phyloP scores from a whole-genome alignment of 2,329 filamentous ascomycete genomes.

The Aspergillus pseudoterreus region DNA sequence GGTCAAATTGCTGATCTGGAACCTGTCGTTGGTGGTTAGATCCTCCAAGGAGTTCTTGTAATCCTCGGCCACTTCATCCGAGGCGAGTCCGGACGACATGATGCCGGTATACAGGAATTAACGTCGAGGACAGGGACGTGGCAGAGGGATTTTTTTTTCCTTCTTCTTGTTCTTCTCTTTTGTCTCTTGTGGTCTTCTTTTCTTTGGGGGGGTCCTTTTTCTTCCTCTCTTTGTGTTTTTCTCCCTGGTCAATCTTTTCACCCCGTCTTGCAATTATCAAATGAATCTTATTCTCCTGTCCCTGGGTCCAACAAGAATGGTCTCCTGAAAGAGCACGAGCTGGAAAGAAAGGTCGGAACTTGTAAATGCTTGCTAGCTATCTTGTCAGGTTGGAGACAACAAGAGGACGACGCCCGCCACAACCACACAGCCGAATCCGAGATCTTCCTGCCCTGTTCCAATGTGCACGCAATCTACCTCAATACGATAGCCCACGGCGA shows the following conservation, averaged over 20 bases:
- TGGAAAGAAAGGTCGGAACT: constrained; percentile 36
- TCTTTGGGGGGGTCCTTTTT: constrained; percentile 4
- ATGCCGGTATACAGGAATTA: constrained; percentile 34
- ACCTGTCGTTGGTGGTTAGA: constrained; percentile 82
- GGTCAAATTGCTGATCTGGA: constrained; percentile 95
- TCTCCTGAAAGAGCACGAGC: constrained; percentile 30
- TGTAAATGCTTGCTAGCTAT: constrained; percentile 47
- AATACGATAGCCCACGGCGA: constrained; percentile 12
- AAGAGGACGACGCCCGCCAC: constrained; percentile 27
- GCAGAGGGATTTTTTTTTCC: constrained; percentile 8
- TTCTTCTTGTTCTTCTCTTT: constrained; percentile 13
- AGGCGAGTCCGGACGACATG: constrained; percentile 60
- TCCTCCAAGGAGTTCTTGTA: constrained; percentile 92
- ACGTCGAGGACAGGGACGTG: constrained; percentile 5
- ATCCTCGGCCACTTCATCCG: constrained; percentile 89
- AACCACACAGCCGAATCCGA: constrained; percentile 22
- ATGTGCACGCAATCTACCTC: constrained; percentile 20
- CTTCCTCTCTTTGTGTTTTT: constrained; percentile 8
- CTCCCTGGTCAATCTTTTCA: constrained; percentile 7
- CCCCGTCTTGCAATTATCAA: constrained; percentile 11
- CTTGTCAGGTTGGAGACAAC: constrained; percentile 38
- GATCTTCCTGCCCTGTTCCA: constrained; percentile 17
- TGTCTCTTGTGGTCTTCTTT: constrained; percentile 5
- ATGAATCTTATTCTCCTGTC: constrained; percentile 18
- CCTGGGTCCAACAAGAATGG: constrained; percentile 20